Conservation (phyloP, 2,329 filamentous ascomycete species). For the Colletotrichum magnum region DNA sequence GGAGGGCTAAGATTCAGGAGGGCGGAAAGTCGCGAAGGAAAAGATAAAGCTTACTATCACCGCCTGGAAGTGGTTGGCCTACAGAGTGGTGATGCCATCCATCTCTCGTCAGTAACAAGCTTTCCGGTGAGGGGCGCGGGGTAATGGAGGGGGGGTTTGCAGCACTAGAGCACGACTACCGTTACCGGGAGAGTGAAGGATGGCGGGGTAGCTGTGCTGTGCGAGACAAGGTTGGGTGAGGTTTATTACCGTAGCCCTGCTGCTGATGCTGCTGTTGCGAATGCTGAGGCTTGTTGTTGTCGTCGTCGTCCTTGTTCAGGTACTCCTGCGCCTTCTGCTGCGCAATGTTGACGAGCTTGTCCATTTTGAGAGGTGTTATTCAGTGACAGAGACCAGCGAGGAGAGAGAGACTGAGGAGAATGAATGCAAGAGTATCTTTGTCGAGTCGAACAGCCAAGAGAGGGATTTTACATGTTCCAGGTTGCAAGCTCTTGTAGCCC, state of each 20-base stretch:
- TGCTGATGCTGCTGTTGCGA: conserved; percentile 25
- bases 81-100: neutral
- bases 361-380: conserved; percentile 47
- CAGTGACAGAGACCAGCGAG: too few species aligned
- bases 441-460: neutral
- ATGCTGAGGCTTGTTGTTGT: conserved; percentile 44
- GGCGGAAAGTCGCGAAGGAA: neutral
- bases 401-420: neutral
- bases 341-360: conserved; percentile 51
- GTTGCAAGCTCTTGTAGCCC: conserved; percentile 28
- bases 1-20: neutral
- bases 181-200: neutral
- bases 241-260: conserved; percentile 30
- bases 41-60: conserved; percentile 47
- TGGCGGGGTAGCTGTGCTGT: conserved; percentile 34
- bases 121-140: conserved; percentile 24
- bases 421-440: neutral
- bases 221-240: conserved; percentile 1
- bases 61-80: conserved; percentile 41
- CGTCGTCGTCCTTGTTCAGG: conserved; percentile 48
- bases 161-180: neutral
- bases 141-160: conserved; percentile 1
- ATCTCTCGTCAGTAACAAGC: conserved; percentile 26
- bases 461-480: conserved; percentile 14
- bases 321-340: conserved; percentile 52